phyloP scores from a whole-genome alignment of 495 filamentous ascomycete genomes.

The Sordaria brevicollis region DNA sequence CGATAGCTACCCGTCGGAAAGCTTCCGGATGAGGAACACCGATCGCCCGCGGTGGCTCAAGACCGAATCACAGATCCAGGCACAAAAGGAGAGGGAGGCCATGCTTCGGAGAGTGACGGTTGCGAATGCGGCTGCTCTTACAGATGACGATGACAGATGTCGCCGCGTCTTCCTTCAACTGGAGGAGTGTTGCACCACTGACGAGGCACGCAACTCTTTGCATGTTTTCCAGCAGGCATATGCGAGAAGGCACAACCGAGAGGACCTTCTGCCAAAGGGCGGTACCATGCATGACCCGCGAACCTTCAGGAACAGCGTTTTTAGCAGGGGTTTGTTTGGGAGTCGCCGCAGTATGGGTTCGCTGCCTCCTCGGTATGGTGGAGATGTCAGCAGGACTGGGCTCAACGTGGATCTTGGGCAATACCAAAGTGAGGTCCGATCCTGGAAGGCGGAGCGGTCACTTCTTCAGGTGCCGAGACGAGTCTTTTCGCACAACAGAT shows the following conservation, averaged over 20 bases:
- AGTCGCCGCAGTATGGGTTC: not conserved
- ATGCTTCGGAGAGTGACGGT: not conserved
- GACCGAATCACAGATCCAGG: not conserved
- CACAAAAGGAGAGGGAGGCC: not conserved
- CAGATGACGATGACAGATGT: constrained; percentile 30
- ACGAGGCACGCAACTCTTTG: constrained; percentile 39
- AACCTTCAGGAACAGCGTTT: not conserved
- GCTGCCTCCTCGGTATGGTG: not conserved
- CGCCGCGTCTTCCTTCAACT: constrained; percentile 40
- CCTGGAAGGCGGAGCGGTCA: not conserved
- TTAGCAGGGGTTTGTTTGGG: not conserved
- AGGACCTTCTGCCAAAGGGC: constrained; percentile 21
- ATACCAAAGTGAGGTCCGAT: not conserved
- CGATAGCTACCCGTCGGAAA: too few relatives aligned
- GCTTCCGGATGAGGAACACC: not conserved
- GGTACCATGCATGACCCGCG: constrained; percentile 17
- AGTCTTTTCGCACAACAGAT: not conserved
- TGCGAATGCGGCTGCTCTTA: constrained; percentile 7
- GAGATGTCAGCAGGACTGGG: not conserved
- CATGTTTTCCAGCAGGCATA: constrained; percentile 35
- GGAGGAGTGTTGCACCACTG: constrained; percentile 35
- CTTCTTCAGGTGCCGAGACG: not conserved
- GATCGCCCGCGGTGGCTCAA: not conserved
- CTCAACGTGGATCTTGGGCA: not conserved
- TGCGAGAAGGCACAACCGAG: constrained; percentile 18